Conservation (phyloP, 306 rosid species). For the Corylus americana region DNA sequence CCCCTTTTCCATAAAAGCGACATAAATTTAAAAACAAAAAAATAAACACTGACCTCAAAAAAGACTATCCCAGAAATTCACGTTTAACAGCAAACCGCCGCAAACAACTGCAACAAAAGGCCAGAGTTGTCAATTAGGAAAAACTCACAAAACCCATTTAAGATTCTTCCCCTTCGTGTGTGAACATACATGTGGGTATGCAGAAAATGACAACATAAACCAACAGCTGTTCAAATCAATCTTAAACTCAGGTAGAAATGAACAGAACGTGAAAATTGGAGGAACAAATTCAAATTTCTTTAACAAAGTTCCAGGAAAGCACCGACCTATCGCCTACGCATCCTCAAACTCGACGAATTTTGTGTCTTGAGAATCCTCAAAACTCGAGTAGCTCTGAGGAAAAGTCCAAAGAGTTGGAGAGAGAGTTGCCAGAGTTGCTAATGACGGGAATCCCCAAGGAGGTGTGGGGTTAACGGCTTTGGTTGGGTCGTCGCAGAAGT, state of each 20-base stretch:
- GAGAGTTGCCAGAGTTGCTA: neutral
- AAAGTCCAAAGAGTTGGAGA: neutral
- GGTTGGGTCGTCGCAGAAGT: neutral
- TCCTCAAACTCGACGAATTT: neutral
- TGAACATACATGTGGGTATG: neutral
- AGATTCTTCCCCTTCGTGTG: neutral
- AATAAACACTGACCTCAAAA: neutral
- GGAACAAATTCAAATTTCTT: conserved; percentile 6
- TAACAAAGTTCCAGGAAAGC: neutral
- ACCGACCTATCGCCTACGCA: neutral
- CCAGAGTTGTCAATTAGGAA: conserved; percentile 18
- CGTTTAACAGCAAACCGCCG: neutral
- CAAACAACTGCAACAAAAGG: conserved; percentile 5
- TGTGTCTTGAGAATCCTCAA: neutral
- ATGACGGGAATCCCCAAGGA: neutral
- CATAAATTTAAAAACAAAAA: neutral
- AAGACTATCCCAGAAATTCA: neutral
- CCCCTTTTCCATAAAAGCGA: neutral
- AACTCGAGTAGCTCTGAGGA: neutral
- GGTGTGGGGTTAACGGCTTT: neutral
- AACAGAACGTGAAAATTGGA: neutral
- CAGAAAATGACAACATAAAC: neutral
- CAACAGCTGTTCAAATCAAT: neutral
- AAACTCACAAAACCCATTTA: neutral
- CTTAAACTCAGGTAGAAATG: neutral